Evolutionary conservation across 345 rosid genomes (phyloP).

Genomic region (Eucalyptus erythrocorys): DNA sequence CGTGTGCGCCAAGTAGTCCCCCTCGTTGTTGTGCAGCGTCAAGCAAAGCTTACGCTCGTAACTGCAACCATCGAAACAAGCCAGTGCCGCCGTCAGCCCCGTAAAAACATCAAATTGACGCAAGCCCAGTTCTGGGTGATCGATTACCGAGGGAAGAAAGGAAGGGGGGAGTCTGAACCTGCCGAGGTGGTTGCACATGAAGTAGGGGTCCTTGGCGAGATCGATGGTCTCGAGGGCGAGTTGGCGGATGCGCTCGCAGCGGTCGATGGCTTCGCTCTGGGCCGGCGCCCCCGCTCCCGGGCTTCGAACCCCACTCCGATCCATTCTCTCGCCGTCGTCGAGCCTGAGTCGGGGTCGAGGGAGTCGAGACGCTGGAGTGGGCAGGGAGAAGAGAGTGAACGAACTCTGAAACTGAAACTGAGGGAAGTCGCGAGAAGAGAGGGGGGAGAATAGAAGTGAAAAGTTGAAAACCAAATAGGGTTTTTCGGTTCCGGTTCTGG

Average conservation of each 20-base stretch:
- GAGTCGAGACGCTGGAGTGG: too few species aligned
- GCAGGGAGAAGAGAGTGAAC: too few species aligned
- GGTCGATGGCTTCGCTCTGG: conserved; percentile 92
- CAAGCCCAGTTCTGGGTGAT: background rate
- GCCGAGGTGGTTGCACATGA: conserved; percentile 98
- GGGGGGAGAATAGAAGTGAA: too few species aligned
- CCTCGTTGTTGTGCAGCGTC: too few species aligned
- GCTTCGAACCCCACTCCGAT: conserved; percentile 99
- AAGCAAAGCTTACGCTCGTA: too few species aligned
- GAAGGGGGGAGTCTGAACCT: conserved; percentile 23
- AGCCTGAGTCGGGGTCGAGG: too few species aligned
- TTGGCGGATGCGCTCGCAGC: conserved; percentile 90
- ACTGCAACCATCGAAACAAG: too few species aligned
- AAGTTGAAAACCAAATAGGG: too few species aligned
- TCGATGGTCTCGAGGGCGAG: conserved; percentile 97
- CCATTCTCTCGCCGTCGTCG: conserved; percentile 19
- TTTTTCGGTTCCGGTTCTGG: too few species aligned
- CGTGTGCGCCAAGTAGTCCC: too few species aligned
- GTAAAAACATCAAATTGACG: background rate
- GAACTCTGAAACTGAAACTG: too few species aligned
- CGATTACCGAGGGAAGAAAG: background rate
- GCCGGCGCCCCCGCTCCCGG: conserved; percentile 96
- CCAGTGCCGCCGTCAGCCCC: conserved; percentile 21
- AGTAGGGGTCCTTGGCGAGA: conserved; percentile 93
- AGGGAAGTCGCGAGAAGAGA: too few species aligned